Evolutionary conservation across 2,329 filamentous ascomycete genomes (phyloP).

Genomic region (Neofusicoccum cordaticola): DNA sequence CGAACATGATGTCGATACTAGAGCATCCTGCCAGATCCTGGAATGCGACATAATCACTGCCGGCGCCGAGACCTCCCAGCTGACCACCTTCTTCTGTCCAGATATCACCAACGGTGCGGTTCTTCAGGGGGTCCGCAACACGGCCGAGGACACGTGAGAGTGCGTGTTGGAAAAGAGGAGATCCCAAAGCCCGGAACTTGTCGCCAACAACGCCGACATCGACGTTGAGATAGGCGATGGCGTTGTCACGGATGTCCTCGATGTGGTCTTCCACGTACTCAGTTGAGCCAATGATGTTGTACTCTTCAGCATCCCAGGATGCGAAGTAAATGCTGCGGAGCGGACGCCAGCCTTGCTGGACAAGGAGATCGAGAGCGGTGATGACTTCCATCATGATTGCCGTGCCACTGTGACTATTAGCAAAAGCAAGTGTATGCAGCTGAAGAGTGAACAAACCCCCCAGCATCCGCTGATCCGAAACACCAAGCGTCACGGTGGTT

Average conservation of each 20-base stretch:
- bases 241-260: conserved; percentile 68
- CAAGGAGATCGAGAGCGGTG: conserved; percentile 77
- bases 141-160: conserved; percentile 72
- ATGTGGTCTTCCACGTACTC: conserved; percentile 89
- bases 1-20: conserved; percentile 80
- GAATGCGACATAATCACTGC: conserved; percentile 84
- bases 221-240: conserved; percentile 86
- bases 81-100: conserved; percentile 65
- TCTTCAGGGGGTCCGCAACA: conserved; percentile 68
- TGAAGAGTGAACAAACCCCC: conserved; percentile 35
- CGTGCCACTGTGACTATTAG: conserved; percentile 61
- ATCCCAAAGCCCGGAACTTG: conserved; percentile 74
- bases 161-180: conserved; percentile 72
- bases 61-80: conserved; percentile 68
- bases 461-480: conserved; percentile 81
- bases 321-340: conserved; percentile 94
- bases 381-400: conserved; percentile 88
- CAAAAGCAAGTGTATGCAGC: not conserved
- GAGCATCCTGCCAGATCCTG: conserved; percentile 88
- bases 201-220: conserved; percentile 75
- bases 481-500: conserved; percentile 94
- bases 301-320: conserved; percentile 92
- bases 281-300: conserved; percentile 90
- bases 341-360: conserved; percentile 78
- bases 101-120: conserved; percentile 68